Base-by-base conservation (phyloP, 2,329 filamentous ascomycete genomes). In the Claviceps maximensis region DNA sequence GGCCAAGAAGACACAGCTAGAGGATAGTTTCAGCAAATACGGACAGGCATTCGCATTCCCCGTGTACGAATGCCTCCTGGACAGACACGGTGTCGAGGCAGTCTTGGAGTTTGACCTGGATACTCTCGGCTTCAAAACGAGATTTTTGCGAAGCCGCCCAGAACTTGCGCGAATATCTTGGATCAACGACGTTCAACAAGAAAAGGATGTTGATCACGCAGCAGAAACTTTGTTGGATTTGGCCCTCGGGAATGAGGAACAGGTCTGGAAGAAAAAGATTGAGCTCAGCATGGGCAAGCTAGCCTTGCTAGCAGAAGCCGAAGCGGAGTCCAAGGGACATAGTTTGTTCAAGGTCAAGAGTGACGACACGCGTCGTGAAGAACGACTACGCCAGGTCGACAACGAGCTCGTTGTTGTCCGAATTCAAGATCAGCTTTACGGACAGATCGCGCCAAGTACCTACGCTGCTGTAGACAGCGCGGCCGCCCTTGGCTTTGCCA, bases 201-300 rank as follows among this genome's bases (percentile, higher is more conserved):
- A 93, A 63, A 76, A 82, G 54, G 82, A 95, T 60, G 89, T 89
- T 57, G 74, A 79, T 13, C 78, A 80, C 53, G 90, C 91, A 12
- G 83, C 85, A 5, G 71, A 80, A 44, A 85, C 83, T 0, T 75
- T 98, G 47, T 73, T 86, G 45, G 73, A 80, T 8, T 75, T 90
- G 21, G 89, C 87, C 0, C 71, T 84, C 21, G 75, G 77, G 49
- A 80, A 82, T 52, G 90, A 96, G 66, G 78, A 81, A 51, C 85
- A 90, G 60, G 71, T 93, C 4, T 97, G 91, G 91, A 89, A 82
- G 69, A 94, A 95, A 72, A 93, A 94, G 67, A 87, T 95, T 36
- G 86, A 97, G 68, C 73, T 97, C 27, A 95, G 89, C 55, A 75
- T 98, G 41, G 86, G 87, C 38, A 97, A 96, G 68, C 76, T 98